Evolutionary conservation across 345 rosid species (phyloP).

Genomic region (Brassica nigra): DNA sequence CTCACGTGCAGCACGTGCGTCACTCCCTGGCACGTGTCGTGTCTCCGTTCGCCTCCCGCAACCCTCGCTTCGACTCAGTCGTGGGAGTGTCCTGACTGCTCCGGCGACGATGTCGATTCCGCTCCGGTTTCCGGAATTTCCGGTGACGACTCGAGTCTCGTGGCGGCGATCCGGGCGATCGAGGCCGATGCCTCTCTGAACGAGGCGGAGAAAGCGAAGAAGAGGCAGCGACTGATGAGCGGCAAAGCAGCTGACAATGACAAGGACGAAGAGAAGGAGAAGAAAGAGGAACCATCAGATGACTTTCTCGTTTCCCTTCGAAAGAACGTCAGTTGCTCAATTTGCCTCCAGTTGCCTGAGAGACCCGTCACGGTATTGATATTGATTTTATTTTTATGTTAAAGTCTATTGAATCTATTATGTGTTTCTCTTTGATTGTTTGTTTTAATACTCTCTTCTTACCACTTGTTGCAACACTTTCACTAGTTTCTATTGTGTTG

Average conservation of each 20-base stretch:
- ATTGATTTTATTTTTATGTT: too few species aligned
- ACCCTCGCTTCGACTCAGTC: conserved; percentile 47
- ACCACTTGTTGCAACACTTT: too few species aligned
- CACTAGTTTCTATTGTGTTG: too few species aligned
- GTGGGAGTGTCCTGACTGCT: conserved; percentile 75
- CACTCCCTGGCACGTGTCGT: conserved; percentile 78
- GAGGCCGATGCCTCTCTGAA: conserved; percentile 49
- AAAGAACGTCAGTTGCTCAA: conserved; percentile 51
- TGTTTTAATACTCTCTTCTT: too few species aligned
- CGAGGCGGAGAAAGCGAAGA: conserved; percentile 52
- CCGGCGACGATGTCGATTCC: neutral
- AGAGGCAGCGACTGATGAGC: conserved; percentile 48
- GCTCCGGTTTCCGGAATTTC: conserved; percentile 5
- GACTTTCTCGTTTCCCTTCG: conserved; percentile 39
- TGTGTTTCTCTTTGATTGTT: too few species aligned
- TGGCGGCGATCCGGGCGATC: conserved; percentile 46
- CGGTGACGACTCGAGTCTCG: conserved; percentile 5
- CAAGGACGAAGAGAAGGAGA: neutral
- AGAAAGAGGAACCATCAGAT: neutral
- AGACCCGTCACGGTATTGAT: conserved; percentile 64
- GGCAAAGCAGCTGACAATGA: conserved; percentile 35
- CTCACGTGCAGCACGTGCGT: conserved; percentile 60
- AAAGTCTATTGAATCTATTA: too few species aligned
- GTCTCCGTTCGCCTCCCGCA: conserved; percentile 51
- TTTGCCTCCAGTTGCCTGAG: conserved; percentile 63